Base-by-base conservation (phyloP, 208 protist genomes). In the Lotmaria passim region DNA sequence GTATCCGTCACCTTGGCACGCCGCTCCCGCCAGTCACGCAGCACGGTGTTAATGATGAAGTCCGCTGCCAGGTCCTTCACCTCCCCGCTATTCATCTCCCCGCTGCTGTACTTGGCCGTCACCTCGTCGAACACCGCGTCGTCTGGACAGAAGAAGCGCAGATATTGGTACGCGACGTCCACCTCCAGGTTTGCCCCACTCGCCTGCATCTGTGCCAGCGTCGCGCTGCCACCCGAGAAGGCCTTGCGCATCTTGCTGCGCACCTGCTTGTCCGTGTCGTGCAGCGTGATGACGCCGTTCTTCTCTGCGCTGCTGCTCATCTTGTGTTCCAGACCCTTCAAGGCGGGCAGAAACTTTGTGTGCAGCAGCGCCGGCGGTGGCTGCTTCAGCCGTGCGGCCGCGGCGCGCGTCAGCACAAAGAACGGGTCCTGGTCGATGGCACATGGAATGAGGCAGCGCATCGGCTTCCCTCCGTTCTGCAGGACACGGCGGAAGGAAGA, bases 391-490 rank as follows among this genome's bases (percentile, higher is more conserved):
- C 89, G 76, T n/a, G 87, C 68, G 23, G 98, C 98, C 24, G 98
- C 89, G 76, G 98, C 92, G 30, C 98, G 80, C 8, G 98, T 98
- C 61, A 99, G 85, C 47, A 99, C 89, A 87, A 99, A 99, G 83
- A 99, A 99, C 2, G 98, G 98, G 73, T 99, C 99, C 79, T 98
- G 94, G 66, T 97, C 92, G 44, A 98, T 91, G 5, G 93, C 91
- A 73, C 98, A 99, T 7, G 99, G 98, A 59, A 99, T 98, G 28
- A 99, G 86, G 82, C 99, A 99, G 28, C 85, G 78, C 69, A 98
- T 75, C 46, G 89, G 86, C 8, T 41, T 58, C 21, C 34, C 51
- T 5, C 41, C 46, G 50, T 61, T 55, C 38, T 69, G 73, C 60
- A 99, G 97, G 14, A 99, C 95, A 44, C 89, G 79, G 17, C 85